phyloP scores from a whole-genome alignment of 2,329 filamentous ascomycete species.

The Aspergillus pseudoterreus region DNA sequence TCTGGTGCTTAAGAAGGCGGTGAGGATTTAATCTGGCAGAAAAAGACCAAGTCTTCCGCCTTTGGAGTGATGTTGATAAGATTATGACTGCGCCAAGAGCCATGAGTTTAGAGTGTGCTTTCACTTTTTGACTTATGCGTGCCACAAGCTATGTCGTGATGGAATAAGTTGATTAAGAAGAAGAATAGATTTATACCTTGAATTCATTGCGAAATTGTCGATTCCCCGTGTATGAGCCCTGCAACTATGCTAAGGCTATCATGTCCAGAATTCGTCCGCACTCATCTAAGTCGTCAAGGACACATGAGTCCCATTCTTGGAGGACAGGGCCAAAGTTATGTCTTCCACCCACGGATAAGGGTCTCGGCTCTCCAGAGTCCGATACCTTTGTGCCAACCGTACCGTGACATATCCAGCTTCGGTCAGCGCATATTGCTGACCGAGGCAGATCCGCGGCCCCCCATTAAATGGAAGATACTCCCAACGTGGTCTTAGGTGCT shows the following conservation, averaged over 20 bases:
- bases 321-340: background rate
- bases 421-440: conserved; percentile 11
- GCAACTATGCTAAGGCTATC: too few species aligned
- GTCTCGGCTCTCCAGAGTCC: conserved; percentile 1
- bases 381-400: conserved; percentile 2
- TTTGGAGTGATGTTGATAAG: background rate
- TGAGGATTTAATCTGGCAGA: conserved; percentile 20
- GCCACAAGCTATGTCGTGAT: too few species aligned
- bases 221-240: too few species aligned
- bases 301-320: background rate
- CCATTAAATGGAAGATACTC: conserved; percentile 30
- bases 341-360: background rate
- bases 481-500: conserved; percentile 27
- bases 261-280: too few species aligned
- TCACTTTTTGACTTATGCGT: too few species aligned
- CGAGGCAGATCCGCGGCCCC: conserved; percentile 24
- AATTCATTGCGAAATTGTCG: too few species aligned
- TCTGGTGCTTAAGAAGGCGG: conserved; percentile 14
- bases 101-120: too few species aligned
- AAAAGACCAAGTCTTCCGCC: conserved; percentile 13
- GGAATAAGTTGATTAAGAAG: too few species aligned
- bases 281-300: too few species aligned
- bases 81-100: background rate
- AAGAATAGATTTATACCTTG: too few species aligned
- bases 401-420: conserved; percentile 3